These are phyloP conservation scores for Fragaria nilgerrensis DNA, from an alignment of 306 rosid genomes.

Conservation along the genomic window DNA sequence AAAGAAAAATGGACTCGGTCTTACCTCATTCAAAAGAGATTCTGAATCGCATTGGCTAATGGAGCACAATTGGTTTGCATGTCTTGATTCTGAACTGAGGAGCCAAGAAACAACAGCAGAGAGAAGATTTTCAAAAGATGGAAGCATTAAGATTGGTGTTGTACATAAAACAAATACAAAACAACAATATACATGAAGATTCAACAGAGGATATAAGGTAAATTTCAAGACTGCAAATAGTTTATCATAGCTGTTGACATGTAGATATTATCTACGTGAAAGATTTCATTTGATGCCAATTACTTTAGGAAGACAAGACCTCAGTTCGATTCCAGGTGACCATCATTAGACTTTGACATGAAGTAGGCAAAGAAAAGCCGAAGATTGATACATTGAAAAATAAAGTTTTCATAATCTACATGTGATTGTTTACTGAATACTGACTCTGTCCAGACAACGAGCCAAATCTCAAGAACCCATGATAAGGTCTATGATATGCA, in stretches of 20 bases:
- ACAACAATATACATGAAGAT: background rate
- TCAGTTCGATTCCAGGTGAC: background rate
- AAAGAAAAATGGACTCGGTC: constrained; percentile 15
- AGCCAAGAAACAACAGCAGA: constrained; percentile 32
- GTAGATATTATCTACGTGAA: background rate
- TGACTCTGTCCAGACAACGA: background rate
- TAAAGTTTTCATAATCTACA: background rate
- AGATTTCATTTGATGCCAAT: background rate
- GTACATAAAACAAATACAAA: background rate
- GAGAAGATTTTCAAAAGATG: constrained; percentile 3
- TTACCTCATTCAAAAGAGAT: constrained; percentile 94
- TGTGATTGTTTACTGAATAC: background rate
- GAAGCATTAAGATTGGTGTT: constrained; percentile 17
- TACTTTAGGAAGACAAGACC: background rate
- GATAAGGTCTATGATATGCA: background rate
- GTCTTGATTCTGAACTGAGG: constrained; percentile 83
- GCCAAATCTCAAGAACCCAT: background rate
- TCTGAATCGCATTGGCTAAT: constrained; percentile 85
- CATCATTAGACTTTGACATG: background rate
- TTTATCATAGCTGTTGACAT: background rate
- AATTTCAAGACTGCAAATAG: background rate
- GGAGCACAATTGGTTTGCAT: constrained; percentile 91
- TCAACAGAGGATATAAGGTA: background rate
- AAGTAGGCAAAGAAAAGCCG: background rate
- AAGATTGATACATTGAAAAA: background rate